phyloP scores from a whole-genome alignment of 805 yeast species.

The Wickerhamiella vanderwaltii region DNA sequence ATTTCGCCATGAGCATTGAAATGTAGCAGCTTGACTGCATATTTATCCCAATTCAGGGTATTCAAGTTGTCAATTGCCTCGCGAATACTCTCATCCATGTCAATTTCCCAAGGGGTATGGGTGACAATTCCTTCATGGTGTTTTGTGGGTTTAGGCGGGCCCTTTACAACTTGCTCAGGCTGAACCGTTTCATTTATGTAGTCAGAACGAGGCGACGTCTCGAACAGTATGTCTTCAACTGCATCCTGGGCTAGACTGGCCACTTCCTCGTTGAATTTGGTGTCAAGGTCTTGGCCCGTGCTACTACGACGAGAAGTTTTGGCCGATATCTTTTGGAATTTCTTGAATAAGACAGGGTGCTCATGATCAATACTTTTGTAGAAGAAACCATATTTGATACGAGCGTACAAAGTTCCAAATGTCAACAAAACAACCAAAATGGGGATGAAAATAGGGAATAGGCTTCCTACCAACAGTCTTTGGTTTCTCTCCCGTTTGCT shows the following conservation, averaged over 20 bases:
- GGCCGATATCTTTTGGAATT: neutral
- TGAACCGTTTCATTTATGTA: neutral
- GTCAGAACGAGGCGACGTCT: neutral
- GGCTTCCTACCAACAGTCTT: conserved; percentile 9
- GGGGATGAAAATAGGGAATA: conserved; percentile 14
- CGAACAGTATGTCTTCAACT: conserved; percentile 16
- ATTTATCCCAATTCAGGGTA: conserved; percentile 58
- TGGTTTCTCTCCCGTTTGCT: conserved; percentile 4
- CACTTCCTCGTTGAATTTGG: conserved; percentile 5
- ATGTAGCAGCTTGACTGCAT: conserved; percentile 57
- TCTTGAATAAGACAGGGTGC: neutral
- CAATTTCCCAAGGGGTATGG: conserved; percentile 15
- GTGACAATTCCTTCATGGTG: conserved; percentile 15
- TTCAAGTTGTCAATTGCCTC: conserved; percentile 45
- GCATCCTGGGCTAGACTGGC: conserved; percentile 14
- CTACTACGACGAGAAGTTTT: too few relatives aligned
- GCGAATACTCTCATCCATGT: conserved; percentile 29
- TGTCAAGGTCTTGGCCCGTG: neutral
- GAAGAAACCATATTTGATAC: neutral
- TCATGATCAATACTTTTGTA: neutral
- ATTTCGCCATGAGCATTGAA: conserved; percentile 81
- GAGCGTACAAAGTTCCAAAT: conserved; percentile 7
- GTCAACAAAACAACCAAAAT: conserved; percentile 13
- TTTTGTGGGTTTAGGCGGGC: conserved; percentile 2
- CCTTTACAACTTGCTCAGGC: neutral